phyloP scores from a whole-genome alignment of 2,329 filamentous ascomycete species.

The Elsinoe arachidis region DNA sequence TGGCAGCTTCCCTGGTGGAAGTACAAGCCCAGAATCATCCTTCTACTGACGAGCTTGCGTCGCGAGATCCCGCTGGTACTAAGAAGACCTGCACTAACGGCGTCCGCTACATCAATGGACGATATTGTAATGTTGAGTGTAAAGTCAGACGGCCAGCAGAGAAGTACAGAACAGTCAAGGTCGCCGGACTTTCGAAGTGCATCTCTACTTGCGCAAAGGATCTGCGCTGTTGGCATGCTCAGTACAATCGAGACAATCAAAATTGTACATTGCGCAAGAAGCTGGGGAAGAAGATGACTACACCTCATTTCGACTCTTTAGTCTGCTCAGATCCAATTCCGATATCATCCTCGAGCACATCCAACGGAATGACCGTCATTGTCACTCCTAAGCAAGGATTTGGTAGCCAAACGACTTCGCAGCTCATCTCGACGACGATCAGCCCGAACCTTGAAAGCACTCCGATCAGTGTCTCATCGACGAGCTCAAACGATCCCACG shows the following conservation, averaged over 20 bases:
- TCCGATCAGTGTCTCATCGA: too few species aligned
- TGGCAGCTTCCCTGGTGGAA: background rate
- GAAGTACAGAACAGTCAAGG: background rate
- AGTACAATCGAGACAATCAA: background rate
- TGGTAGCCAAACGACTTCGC: too few species aligned
- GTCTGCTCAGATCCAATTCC: background rate
- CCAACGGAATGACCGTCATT: too few species aligned
- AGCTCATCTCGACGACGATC: too few species aligned
- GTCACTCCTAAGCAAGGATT: too few species aligned
- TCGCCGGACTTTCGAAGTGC: background rate
- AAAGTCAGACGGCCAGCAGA: background rate
- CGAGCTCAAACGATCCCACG: too few species aligned
- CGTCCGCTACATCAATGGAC: background rate
- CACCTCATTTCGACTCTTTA: background rate
- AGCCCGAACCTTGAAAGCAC: too few species aligned
- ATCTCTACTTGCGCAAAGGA: background rate
- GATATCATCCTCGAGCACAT: too few species aligned
- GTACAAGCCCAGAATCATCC: background rate
- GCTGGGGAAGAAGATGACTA: background rate
- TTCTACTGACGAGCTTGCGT: background rate
- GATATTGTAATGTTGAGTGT: background rate
- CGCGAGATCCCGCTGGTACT: too few species aligned
- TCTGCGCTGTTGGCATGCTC: background rate
- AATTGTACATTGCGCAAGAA: background rate
- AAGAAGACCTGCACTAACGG: background rate